These are phyloP conservation scores for Colletotrichum ledebouriae DNA, from an alignment of 2,329 filamentous ascomycete species.

Conservation along the genomic window DNA sequence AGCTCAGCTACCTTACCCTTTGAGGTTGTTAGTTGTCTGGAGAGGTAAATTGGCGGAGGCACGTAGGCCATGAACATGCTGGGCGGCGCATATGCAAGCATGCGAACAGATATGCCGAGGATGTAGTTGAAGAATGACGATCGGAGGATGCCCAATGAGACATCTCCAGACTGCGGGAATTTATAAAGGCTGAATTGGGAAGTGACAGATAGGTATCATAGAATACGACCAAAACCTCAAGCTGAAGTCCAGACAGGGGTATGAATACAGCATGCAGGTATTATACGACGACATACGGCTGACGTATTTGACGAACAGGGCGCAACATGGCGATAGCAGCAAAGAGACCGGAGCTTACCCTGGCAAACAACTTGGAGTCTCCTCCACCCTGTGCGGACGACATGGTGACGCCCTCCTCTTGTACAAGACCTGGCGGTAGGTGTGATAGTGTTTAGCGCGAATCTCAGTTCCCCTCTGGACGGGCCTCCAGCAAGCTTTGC, in stretches of 20 bases:
- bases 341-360: conserved; percentile 71
- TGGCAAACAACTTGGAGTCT: conserved; percentile 99
- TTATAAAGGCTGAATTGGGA: neutral
- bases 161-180: neutral
- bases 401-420: conserved; percentile 57
- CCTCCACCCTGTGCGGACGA: conserved; percentile 76
- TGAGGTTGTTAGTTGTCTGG: conserved; percentile 67
- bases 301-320: conserved; percentile 19
- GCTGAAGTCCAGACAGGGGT: conserved; percentile 25
- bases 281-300: neutral
- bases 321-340: neutral
- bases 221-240: conserved; percentile 3
- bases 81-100: conserved; percentile 44
- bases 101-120: neutral
- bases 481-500: conserved; percentile 30
- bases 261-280: conserved; percentile 1
- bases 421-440: conserved; percentile 13
- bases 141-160: neutral
- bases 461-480: conserved; percentile 22
- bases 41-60: conserved; percentile 56
- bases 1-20: conserved; percentile 99
- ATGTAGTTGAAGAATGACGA: neutral
- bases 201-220: conserved; percentile 12
- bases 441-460: conserved; percentile 23
- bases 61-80: conserved; percentile 69